These are phyloP conservation scores for Karstenula rhodostoma DNA, from an alignment of 2,329 filamentous ascomycete genomes.

Conservation along the genomic window DNA sequence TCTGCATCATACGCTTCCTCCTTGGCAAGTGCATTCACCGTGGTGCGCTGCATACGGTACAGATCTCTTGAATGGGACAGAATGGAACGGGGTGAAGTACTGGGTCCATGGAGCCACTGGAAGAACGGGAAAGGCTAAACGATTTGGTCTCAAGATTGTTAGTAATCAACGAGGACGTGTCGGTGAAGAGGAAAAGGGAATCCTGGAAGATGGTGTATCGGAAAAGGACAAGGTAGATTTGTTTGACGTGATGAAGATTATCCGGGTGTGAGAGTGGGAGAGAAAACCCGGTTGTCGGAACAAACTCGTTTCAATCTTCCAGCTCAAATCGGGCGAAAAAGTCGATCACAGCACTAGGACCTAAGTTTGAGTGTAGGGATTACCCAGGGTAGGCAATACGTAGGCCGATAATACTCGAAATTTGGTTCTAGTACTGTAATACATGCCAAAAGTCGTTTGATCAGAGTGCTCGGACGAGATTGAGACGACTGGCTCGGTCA, in stretches of 20 bases:
- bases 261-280: conserved; percentile 24
- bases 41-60: conserved; percentile 63
- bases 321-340: too few species aligned
- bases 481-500: background rate
- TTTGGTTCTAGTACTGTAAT: too few species aligned
- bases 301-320: too few species aligned
- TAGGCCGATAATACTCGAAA: too few species aligned
- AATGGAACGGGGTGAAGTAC: conserved; percentile 52
- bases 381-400: too few species aligned
- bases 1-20: conserved; percentile 58
- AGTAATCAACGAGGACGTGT: conserved; percentile 57
- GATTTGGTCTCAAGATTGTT: conserved; percentile 46
- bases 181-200: conserved; percentile 35
- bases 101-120: conserved; percentile 60
- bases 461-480: background rate
- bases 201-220: conserved; percentile 35
- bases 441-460: too few species aligned
- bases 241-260: conserved; percentile 38
- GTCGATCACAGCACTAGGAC: too few species aligned
- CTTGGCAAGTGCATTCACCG: conserved; percentile 57
- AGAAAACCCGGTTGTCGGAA: background rate
- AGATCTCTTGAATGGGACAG: conserved; percentile 56
- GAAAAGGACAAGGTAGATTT: conserved; percentile 36
- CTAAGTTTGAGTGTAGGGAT: too few species aligned
- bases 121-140: conserved; percentile 52